Conservation (phyloP, 345 rosid genomes). For the Bruguiera sexangula region DNA sequence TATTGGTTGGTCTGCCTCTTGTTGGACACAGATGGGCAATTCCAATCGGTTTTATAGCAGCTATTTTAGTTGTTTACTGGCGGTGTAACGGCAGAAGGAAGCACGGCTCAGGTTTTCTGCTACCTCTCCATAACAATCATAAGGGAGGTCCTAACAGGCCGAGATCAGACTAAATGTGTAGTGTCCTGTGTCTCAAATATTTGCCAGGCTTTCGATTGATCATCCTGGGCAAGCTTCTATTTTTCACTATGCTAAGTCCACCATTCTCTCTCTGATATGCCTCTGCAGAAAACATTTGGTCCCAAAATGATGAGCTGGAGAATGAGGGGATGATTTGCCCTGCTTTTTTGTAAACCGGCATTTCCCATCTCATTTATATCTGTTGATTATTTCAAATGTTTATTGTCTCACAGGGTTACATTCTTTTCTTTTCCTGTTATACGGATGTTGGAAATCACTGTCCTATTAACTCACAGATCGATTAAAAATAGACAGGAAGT, state of each 20-base stretch:
- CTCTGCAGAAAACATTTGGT: background rate
- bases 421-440: background rate
- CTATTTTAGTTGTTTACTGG: slow-evolving; percentile 60
- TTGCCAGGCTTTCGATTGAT: slow-evolving; percentile 14
- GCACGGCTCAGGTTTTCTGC: slow-evolving; percentile 62
- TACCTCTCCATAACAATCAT: slow-evolving; percentile 64
- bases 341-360: slow-evolving; percentile 4
- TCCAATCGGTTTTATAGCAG: slow-evolving; percentile 53
- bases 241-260: slow-evolving; percentile 24
- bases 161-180: slow-evolving; percentile 61
- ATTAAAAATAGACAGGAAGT: background rate
- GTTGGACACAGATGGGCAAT: slow-evolving; percentile 75
- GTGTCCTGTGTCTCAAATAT: background rate
- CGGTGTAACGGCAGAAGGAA: slow-evolving; percentile 80
- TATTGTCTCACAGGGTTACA: background rate
- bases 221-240: slow-evolving; percentile 32
- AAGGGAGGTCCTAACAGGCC: slow-evolving; percentile 55
- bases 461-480: background rate
- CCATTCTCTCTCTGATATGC: slow-evolving; percentile 18
- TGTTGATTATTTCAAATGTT: background rate
- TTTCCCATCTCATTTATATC: slow-evolving; percentile 9
- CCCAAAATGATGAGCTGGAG: slow-evolving; percentile 12
- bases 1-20: background rate
- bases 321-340: slow-evolving; percentile 14
- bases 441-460: background rate